These are phyloP conservation scores for Fremontodendron californicum DNA, from an alignment of 345 rosid species.

Conservation along the genomic window DNA sequence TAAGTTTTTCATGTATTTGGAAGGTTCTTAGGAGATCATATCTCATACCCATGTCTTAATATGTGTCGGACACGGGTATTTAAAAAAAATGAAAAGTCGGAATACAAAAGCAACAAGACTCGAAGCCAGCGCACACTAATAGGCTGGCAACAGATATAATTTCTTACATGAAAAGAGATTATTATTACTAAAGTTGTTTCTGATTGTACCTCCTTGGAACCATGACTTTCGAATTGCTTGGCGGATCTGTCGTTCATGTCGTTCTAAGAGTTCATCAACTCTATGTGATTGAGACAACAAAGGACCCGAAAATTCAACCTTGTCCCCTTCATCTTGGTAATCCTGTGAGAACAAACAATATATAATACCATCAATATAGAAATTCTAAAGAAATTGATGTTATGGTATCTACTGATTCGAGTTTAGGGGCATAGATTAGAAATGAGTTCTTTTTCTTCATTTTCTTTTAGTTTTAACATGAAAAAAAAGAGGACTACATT, in stretches of 20 bases:
- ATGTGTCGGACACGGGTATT: too few species aligned
- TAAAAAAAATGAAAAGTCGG: too few species aligned
- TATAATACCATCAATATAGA: neutral
- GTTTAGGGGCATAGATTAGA: neutral
- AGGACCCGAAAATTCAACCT: constrained; percentile 88
- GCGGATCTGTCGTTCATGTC: constrained; percentile 75
- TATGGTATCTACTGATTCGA: neutral
- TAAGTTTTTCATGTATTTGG: too few species aligned
- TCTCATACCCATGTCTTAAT: too few species aligned
- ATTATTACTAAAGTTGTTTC: neutral
- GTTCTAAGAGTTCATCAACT: constrained; percentile 69
- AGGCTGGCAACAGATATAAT: neutral
- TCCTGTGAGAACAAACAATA: constrained; percentile 42
- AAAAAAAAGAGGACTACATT: neutral
- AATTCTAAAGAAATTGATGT: neutral
- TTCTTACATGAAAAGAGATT: neutral
- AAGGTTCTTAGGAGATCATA: too few species aligned
- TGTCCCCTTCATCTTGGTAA: constrained; percentile 52
- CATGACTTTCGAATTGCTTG: constrained; percentile 82
- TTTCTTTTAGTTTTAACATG: neutral
- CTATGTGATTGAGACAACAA: constrained; percentile 69
- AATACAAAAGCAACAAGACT: neutral
- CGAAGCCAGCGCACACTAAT: neutral
- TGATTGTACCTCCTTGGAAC: constrained; percentile 72
- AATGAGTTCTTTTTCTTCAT: neutral